Conservation (phyloP, 192 early-diverging fungal genomes). For the Coemansia sp. region DNA sequence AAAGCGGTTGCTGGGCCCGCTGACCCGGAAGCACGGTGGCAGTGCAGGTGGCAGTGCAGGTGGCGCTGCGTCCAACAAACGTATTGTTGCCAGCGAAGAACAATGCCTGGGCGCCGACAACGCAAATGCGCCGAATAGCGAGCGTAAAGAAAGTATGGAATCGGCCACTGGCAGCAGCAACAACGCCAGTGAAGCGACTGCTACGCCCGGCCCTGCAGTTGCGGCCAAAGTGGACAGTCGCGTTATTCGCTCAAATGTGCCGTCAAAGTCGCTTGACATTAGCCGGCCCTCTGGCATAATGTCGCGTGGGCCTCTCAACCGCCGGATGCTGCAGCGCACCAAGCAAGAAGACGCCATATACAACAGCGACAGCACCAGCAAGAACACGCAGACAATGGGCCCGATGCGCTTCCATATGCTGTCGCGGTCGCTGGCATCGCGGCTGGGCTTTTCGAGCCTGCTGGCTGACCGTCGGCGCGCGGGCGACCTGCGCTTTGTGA, state of each 20-base stretch:
- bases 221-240: too few species aligned
- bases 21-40: constrained; percentile 18
- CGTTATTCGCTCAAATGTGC: neutral
- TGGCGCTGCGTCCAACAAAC: neutral
- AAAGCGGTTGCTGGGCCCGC: constrained; percentile 28
- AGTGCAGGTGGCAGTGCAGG: neutral
- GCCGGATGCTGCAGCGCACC: constrained; percentile 34
- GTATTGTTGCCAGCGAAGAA: neutral
- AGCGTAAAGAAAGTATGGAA: too few species aligned
- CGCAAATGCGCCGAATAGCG: neutral
- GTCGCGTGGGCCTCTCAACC: constrained; percentile 22
- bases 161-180: neutral
- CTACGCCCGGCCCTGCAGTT: neutral
- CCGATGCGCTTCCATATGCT: constrained; percentile 43
- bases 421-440: constrained; percentile 36
- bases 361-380: neutral
- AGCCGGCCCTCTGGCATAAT: neutral
- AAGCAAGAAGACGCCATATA: constrained; percentile 21
- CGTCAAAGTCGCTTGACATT: constrained; percentile 43
- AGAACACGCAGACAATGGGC: neutral
- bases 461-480: constrained; percentile 37
- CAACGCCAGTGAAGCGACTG: neutral
- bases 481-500: constrained; percentile 40
- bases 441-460: constrained; percentile 35
- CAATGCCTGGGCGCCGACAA: neutral